Conservation (phyloP, 495 filamentous ascomycete species). For the Endocarpon pusillum region DNA sequence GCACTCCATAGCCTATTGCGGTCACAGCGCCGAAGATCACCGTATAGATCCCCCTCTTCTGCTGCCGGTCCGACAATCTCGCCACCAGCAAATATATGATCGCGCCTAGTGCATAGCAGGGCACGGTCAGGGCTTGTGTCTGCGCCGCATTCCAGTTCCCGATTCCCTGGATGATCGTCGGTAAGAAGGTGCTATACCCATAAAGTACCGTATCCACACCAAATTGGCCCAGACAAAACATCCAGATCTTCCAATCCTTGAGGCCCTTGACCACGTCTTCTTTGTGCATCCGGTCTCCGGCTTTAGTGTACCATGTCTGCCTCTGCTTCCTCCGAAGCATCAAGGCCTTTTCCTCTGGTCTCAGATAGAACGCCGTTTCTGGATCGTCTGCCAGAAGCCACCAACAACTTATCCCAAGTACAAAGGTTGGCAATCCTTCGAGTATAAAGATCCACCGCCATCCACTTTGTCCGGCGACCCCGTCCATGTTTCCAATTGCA, state of each 20-base stretch:
- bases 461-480: conserved; percentile 38
- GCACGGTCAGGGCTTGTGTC: conserved; percentile 62
- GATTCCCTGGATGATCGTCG: conserved; percentile 58
- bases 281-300: conserved; percentile 42
- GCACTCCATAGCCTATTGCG: conserved; percentile 50
- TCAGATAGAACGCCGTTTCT: conserved; percentile 43
- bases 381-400: conserved; percentile 50
- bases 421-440: conserved; percentile 52
- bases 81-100: conserved; percentile 46
- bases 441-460: conserved; percentile 46
- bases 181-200: conserved; percentile 59
- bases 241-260: conserved; percentile 49
- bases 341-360: conserved; percentile 37
- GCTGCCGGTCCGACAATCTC: conserved; percentile 39
- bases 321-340: conserved; percentile 25
- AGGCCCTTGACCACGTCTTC: conserved; percentile 32
- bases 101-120: conserved; percentile 55
- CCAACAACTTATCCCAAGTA: conserved; percentile 42
- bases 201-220: conserved; percentile 60
- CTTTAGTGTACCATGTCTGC: conserved; percentile 40
- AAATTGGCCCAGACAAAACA: conserved; percentile 51
- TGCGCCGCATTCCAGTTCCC: conserved; percentile 42
- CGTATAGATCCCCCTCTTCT: conserved; percentile 42
- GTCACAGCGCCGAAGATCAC: conserved; percentile 38
- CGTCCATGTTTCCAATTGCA: conserved; percentile 55